These are phyloP conservation scores for Populus trichocarpa DNA, from an alignment of 441 rosid genomes.

Conservation along the genomic window DNA sequence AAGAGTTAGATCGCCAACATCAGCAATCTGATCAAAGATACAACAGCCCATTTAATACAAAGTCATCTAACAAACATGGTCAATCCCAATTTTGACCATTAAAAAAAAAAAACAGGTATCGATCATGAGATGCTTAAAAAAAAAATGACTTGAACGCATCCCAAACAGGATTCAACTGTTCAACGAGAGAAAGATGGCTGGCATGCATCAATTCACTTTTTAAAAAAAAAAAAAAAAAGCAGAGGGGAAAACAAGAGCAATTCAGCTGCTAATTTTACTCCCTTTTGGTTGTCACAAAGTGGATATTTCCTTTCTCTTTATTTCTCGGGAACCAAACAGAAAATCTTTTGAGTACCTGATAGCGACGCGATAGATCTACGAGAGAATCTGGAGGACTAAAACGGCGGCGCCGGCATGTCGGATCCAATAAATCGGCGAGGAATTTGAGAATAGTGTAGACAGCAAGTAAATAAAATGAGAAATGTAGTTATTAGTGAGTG, in stretches of 20 bases:
- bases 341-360: constrained; percentile 29
- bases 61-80: background rate
- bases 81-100: background rate
- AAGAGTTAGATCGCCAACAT: background rate
- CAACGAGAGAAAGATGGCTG: background rate
- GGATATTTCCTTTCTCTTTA: background rate
- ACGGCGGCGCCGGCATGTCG: constrained; percentile 41
- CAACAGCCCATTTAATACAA: background rate
- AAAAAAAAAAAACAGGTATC: background rate
- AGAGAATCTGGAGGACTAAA: constrained; percentile 20
- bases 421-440: constrained; percentile 35
- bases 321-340: constrained; percentile 17
- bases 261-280: background rate
- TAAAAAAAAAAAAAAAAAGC: no score
- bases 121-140: background rate
- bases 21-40: background rate
- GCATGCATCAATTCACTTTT: background rate
- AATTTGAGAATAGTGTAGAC: constrained; percentile 16
- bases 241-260: background rate
- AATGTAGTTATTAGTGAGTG: background rate
- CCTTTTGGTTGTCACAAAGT: background rate
- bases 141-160: background rate
- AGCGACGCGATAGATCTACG: constrained; percentile 33
- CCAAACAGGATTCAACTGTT: background rate
- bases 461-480: background rate